Percentiles rank a stretch among this genome's conserved stretches.
Evolutionary conservation across 1,284 basidiomycete species (phyloP).

Genomic region (Fomitiporia mediterranea): DNA sequence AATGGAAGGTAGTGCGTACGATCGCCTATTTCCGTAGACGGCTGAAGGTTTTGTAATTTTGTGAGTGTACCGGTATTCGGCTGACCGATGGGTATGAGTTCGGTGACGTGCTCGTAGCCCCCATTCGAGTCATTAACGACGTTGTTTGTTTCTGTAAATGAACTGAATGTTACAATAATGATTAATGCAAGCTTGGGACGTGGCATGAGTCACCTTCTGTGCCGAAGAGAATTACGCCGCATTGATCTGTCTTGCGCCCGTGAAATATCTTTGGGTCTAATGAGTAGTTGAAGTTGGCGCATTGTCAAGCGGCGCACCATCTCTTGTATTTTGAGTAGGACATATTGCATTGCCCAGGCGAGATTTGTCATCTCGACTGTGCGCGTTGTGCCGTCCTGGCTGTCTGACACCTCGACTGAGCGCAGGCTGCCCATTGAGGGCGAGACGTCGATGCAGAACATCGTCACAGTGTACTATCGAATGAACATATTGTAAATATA

Average conservation of each 20-base stretch:
- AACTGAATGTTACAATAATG: too few relatives aligned
- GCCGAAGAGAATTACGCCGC: slow-evolving; percentile 82
- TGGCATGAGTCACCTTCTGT: slow-evolving; percentile 52
- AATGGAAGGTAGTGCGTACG: slow-evolving; percentile 46
- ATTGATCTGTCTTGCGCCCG: slow-evolving; percentile 87
- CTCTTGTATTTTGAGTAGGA: slow-evolving; percentile 84
- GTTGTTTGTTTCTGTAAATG: slow-evolving; percentile 65
- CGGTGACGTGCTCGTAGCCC: slow-evolving; percentile 73
- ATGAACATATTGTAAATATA: too few relatives aligned
- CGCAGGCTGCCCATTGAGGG: slow-evolving; percentile 74
- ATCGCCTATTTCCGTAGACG: slow-evolving; percentile 60
- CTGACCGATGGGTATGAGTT: slow-evolving; percentile 74
- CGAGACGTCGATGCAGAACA: slow-evolving; percentile 86
- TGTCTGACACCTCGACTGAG: slow-evolving; percentile 51
- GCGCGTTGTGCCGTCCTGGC: slow-evolving; percentile 45
- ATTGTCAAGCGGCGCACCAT: slow-evolving; percentile 51
- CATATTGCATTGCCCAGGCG: slow-evolving; percentile 79
- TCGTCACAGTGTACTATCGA: slow-evolving; percentile 69
- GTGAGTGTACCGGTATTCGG: slow-evolving; percentile 75
- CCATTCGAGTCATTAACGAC: slow-evolving; percentile 56
- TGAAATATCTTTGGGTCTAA: slow-evolving; percentile 65
- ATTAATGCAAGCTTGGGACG: too few relatives aligned
- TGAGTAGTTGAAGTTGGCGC: slow-evolving; percentile 8
- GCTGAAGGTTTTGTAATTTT: slow-evolving; percentile 60
- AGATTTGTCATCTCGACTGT: slow-evolving; percentile 67